Conservation (phyloP, 2,329 filamentous ascomycete species). For the Canariomyces notabilis region DNA sequence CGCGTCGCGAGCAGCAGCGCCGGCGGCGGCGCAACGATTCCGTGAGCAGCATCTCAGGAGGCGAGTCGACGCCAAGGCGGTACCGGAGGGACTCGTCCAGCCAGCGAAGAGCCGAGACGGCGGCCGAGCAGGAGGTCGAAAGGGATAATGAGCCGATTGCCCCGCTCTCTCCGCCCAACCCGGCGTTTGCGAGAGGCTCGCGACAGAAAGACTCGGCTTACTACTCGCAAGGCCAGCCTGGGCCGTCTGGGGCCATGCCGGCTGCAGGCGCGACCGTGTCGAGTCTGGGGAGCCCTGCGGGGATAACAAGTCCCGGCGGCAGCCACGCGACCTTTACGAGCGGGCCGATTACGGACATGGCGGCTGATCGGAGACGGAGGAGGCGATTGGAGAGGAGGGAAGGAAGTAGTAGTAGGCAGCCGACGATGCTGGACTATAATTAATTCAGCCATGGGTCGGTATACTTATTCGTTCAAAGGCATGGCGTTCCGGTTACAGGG, state of each 20-base stretch:
- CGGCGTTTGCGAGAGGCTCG: conserved; percentile 49
- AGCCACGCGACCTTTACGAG: conserved; percentile 32
- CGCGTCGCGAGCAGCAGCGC: conserved; percentile 32
- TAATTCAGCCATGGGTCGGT: no score
- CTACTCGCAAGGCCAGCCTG: conserved; percentile 50
- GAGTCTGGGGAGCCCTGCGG: conserved; percentile 37
- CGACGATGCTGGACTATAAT: conserved; percentile 20
- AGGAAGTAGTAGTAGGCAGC: conserved; percentile 33
- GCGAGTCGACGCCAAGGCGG: conserved; percentile 43
- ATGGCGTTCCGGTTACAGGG: conserved; percentile 4
- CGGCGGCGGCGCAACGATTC: conserved; percentile 44
- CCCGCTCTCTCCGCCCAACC: conserved; percentile 50
- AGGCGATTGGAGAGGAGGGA: conserved; percentile 51
- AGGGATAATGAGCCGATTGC: conserved; percentile 29
- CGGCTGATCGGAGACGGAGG: conserved; percentile 50
- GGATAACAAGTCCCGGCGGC: conserved; percentile 40
- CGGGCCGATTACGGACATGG: conserved; percentile 35
- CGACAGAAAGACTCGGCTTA: conserved; percentile 58
- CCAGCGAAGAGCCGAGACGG: conserved; percentile 41
- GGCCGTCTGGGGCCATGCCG: conserved; percentile 37
- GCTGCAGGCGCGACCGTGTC: conserved; percentile 42
- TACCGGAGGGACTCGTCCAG: conserved; percentile 53
- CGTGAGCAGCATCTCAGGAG: conserved; percentile 51
- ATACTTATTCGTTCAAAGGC: no score
- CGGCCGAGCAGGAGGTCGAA: conserved; percentile 42